Conservation (phyloP, 305 asterid species). For the Fraxinus albicans region DNA sequence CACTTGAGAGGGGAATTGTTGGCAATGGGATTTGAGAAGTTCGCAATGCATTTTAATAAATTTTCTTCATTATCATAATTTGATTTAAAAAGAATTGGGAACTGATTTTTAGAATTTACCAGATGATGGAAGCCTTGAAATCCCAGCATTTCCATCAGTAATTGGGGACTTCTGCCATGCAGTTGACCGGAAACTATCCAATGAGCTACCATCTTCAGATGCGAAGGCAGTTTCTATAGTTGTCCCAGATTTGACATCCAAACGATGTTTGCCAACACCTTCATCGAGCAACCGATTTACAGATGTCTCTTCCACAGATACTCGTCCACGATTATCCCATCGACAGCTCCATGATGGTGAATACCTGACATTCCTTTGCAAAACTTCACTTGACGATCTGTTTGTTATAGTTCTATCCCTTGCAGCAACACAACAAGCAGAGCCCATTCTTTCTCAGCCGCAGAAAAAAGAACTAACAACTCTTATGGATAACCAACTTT, state of each 20-base stretch:
- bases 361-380: slow-evolving; percentile 62
- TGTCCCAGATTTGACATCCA: slow-evolving; percentile 57
- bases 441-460: slow-evolving; percentile 68
- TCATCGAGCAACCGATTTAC: slow-evolving; percentile 27
- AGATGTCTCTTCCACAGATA: slow-evolving; percentile 82
- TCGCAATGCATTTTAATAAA: background rate
- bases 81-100: background rate
- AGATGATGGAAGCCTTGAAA: slow-evolving; percentile 43
- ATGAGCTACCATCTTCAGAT: slow-evolving; percentile 66
- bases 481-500: slow-evolving; percentile 20
- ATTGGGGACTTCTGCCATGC: slow-evolving; percentile 68
- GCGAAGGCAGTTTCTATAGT: slow-evolving; percentile 39
- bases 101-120: slow-evolving; percentile 21
- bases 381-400: slow-evolving; percentile 54
- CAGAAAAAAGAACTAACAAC: slow-evolving; percentile 19
- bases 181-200: slow-evolving; percentile 62
- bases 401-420: slow-evolving; percentile 47
- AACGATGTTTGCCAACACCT: slow-evolving; percentile 37
- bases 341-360: slow-evolving; percentile 98
- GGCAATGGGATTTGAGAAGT: background rate
- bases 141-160: slow-evolving; percentile 37
- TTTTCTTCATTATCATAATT: background rate
- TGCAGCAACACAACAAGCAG: slow-evolving; percentile 95
- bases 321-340: slow-evolving; percentile 92
- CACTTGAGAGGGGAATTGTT: background rate